Evolutionary conservation across 352 stramenopile genomes (phyloP).

Genomic region (Pythium myriotylum): DNA sequence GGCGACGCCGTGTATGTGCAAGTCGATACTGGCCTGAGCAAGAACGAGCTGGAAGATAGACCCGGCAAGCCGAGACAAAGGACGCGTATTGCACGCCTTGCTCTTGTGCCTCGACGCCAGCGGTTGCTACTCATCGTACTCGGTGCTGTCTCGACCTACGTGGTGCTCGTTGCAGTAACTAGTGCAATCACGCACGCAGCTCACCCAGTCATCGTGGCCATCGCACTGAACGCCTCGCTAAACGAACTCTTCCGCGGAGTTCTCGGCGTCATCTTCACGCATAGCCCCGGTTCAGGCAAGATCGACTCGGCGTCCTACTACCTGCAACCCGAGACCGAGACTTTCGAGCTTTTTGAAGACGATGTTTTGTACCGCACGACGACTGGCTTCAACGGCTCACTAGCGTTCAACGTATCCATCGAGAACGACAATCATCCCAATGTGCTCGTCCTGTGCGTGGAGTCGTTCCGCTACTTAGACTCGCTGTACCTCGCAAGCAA

Average conservation of each 20-base stretch:
- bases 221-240: conserved; percentile 15
- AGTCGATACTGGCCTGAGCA: too few species aligned
- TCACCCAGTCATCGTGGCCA: neutral
- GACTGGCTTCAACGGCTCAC: conserved; percentile 42
- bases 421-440: conserved; percentile 40
- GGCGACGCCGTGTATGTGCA: too few species aligned
- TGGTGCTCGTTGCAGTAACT: neutral
- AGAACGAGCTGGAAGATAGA: too few species aligned
- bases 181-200: conserved; percentile 5
- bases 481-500: conserved; percentile 54
- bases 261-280: conserved; percentile 9
- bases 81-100: neutral
- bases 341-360: conserved; percentile 39
- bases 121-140: neutral
- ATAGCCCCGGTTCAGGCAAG: neutral
- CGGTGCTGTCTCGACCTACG: neutral
- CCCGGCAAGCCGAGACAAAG: neutral
- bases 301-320: conserved; percentile 19
- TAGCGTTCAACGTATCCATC: conserved; percentile 48
- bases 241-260: conserved; percentile 26
- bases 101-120: neutral
- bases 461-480: conserved; percentile 60
- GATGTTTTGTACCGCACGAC: conserved; percentile 44
- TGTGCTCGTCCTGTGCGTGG: conserved; percentile 50
- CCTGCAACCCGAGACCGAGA: conserved; percentile 35